Evolutionary conservation across 768 basidiomycete genomes (phyloP).

Genomic region (Boletellus sp.): DNA sequence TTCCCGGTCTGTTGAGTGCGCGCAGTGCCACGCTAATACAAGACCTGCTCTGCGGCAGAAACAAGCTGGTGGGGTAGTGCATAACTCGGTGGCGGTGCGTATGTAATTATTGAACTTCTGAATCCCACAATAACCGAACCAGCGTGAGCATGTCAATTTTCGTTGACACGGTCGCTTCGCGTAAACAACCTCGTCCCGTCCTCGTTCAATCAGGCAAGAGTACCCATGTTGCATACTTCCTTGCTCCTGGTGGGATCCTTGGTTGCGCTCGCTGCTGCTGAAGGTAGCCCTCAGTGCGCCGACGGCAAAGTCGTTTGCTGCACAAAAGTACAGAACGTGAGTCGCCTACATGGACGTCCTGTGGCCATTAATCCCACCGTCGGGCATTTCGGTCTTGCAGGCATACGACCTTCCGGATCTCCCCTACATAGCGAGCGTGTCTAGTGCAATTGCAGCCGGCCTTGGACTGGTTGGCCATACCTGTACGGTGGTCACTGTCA

Average conservation of each 20-base stretch:
- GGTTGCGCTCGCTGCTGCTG: conserved; percentile 1
- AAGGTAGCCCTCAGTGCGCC: conserved; percentile 6
- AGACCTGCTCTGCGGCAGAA: too few relatives aligned
- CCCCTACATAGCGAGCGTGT: conserved; percentile 5
- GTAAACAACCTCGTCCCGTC: background rate
- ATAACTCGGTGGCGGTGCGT: background rate
- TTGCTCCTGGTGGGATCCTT: conserved; percentile 7
- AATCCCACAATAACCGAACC: background rate
- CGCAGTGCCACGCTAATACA: too few relatives aligned
- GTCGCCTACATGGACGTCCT: background rate
- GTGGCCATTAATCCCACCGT: background rate
- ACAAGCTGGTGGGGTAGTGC: too few relatives aligned
- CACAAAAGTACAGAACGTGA: conserved; percentile 5
- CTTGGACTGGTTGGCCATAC: conserved; percentile 12
- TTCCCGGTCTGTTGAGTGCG: too few relatives aligned
- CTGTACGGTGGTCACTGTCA: conserved; percentile 11
- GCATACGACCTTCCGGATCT: conserved; percentile 5
- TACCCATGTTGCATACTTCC: background rate
- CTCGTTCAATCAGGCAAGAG: background rate
- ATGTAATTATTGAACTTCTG: background rate
- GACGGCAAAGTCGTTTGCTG: conserved; percentile 14
- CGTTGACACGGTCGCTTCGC: background rate
- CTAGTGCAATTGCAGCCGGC: conserved; percentile 3
- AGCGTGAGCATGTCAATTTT: background rate
- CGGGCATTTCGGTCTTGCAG: background rate